Percentiles rank a stretch among this genome's conserved stretches.
Evolutionary conservation across 768 basidiomycete genomes (phyloP).

Genomic region (Flagelloscypha sp.): DNA sequence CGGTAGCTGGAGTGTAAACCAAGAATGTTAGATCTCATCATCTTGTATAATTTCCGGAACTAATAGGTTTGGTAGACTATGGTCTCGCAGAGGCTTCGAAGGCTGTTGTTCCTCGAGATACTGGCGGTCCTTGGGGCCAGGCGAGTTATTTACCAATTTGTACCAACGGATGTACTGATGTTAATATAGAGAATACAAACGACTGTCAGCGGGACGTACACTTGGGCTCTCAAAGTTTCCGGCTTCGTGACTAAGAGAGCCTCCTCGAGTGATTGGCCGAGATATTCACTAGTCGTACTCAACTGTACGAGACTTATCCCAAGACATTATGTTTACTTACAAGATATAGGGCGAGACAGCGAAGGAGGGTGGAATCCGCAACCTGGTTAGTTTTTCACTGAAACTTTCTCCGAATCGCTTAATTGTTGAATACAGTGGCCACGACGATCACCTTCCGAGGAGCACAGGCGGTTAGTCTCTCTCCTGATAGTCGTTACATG

Average conservation of each 20-base stretch:
- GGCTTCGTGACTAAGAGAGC: conserved; percentile 57
- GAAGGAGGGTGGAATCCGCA: conserved; percentile 46
- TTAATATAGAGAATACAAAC: too few relatives aligned
- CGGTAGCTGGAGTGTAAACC: conserved; percentile 57
- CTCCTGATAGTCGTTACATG: neutral
- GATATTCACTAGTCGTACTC: conserved; percentile 66
- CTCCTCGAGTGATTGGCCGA: conserved; percentile 45
- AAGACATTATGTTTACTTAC: conserved; percentile 1
- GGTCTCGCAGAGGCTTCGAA: conserved; percentile 70
- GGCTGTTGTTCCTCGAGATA: conserved; percentile 62
- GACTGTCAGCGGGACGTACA: conserved; percentile 45
- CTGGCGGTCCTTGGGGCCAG: conserved; percentile 58
- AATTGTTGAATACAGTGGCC: too few relatives aligned
- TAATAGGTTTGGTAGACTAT: conserved; percentile 36
- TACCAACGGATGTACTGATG: neutral
- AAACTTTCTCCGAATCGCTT: too few relatives aligned
- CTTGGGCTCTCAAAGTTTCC: conserved; percentile 53
- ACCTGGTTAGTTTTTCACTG: conserved; percentile 38
- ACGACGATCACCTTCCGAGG: conserved; percentile 61
- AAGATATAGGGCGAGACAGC: conserved; percentile 38
- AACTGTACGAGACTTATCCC: conserved; percentile 41
- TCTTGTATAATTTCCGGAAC: neutral
- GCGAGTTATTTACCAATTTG: conserved; percentile 43
- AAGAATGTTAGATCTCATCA: conserved; percentile 48
- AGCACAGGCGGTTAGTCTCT: conserved; percentile 36